A percentile compares a stretch with the other conserved stretches of the same genome.
Conservation (phyloP, 805 yeast genomes). For the Kregervanrija delftensis region DNA sequence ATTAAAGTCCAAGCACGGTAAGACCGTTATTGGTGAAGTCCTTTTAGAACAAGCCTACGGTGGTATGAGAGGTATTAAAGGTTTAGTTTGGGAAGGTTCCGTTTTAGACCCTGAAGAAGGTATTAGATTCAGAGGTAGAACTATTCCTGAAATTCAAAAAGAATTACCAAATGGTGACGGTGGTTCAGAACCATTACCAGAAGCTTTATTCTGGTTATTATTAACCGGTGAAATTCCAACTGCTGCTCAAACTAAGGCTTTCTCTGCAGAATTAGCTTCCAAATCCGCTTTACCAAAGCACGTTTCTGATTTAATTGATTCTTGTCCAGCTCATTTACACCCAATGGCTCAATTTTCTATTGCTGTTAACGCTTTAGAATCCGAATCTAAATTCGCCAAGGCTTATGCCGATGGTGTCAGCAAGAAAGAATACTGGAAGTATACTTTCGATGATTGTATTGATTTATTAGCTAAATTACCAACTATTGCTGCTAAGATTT, state of each 20-base stretch:
- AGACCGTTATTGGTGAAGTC: conserved; percentile 71
- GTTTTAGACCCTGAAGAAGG: conserved; percentile 82
- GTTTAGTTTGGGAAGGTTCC: conserved; percentile 85
- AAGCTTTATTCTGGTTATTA: conserved; percentile 75
- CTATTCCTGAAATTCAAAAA: conserved; percentile 72
- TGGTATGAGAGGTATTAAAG: conserved; percentile 86
- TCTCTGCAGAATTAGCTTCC: conserved; percentile 72
- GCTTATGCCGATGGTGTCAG: conserved; percentile 79
- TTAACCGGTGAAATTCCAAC: conserved; percentile 82
- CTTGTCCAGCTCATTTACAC: conserved; percentile 68
- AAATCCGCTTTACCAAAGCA: conserved; percentile 74
- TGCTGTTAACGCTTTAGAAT: conserved; percentile 74
- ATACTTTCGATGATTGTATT: conserved; percentile 73
- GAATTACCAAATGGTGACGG: conserved; percentile 71
- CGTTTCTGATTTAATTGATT: conserved; percentile 65
- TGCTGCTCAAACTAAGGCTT: conserved; percentile 59
- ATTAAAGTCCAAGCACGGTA: conserved; percentile 86
- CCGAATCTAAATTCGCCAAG: conserved; percentile 77
- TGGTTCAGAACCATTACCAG: conserved; percentile 63
- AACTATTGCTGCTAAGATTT: conserved; percentile 72
- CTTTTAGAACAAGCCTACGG: conserved; percentile 78
- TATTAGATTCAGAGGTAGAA: conserved; percentile 77
- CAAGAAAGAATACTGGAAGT: conserved; percentile 80
- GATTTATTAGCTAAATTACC: conserved; percentile 80
- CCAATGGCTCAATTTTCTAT: conserved; percentile 90